Evolutionary conservation across 2,329 filamentous ascomycete genomes (phyloP).

Genomic region (Fusarium chuoi): DNA sequence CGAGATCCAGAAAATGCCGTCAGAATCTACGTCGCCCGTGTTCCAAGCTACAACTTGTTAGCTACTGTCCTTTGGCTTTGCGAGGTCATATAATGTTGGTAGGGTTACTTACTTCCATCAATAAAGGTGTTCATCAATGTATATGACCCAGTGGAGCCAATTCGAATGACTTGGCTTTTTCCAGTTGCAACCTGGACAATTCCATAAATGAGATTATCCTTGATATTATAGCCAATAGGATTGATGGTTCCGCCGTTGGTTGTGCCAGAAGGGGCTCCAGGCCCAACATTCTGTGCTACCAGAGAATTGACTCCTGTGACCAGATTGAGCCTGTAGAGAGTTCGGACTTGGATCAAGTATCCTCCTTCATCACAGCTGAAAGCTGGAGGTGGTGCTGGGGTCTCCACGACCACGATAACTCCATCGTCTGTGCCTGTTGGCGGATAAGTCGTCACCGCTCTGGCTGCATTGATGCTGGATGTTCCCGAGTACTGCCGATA

Average conservation of each 20-base stretch:
- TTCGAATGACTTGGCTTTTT: constrained; percentile 6
- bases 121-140: constrained; percentile 5
- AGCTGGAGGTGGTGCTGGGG: neutral
- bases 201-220: constrained; percentile 3
- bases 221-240: constrained; percentile 6
- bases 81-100: accelerated
- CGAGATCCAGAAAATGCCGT: constrained; percentile 10
- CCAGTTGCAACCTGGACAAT: constrained; percentile 4
- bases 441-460: neutral
- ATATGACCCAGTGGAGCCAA: constrained; percentile 2
- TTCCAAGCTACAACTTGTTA: neutral
- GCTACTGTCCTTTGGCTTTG: neutral
- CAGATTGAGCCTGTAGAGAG: constrained; percentile 4
- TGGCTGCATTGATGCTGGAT: neutral
- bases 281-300: neutral
- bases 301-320: neutral
- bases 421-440: neutral
- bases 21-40: neutral
- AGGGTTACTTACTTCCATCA: neutral
- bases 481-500: constrained; percentile 3
- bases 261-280: neutral
- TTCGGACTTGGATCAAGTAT: constrained; percentile 15
- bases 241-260: constrained; percentile 4
- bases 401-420: constrained; percentile 4
- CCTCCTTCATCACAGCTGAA: constrained; percentile 19